Percentiles rank a stretch among this genome's conserved stretches.
Evolutionary conservation across 371 early-diverging fungal species (phyloP).

Genomic region (Encephalitozoon hellem): DNA sequence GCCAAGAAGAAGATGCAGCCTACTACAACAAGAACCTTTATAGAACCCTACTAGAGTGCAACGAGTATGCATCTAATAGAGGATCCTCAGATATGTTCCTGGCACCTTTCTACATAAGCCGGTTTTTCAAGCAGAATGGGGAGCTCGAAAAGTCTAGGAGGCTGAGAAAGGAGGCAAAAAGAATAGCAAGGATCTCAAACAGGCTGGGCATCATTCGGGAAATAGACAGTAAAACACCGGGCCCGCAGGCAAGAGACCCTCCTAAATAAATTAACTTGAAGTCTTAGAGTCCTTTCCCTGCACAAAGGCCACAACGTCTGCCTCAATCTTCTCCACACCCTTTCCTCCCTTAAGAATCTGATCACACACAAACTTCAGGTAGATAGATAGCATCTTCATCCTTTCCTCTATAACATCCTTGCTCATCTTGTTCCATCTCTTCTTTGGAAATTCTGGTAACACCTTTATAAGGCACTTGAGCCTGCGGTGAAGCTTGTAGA

Average conservation of each 20-base stretch:
- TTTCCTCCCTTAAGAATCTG: background rate
- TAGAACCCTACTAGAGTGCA: background rate
- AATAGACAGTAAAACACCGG: background rate
- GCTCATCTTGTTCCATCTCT: conserved; percentile 3
- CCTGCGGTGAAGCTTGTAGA: background rate
- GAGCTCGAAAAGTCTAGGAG: background rate
- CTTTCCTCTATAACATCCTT: conserved; percentile 18
- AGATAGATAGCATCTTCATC: background rate
- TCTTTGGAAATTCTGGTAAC: conserved; percentile 15
- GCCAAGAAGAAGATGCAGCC: background rate
- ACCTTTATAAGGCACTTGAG: background rate
- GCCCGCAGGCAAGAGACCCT: background rate
- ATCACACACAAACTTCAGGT: conserved; percentile 24
- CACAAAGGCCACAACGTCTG: background rate
- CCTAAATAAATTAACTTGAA: background rate
- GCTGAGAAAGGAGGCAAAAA: background rate
- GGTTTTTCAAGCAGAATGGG: background rate
- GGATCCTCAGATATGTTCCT: background rate
- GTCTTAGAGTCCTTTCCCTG: background rate
- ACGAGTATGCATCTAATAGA: background rate
- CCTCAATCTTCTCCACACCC: background rate
- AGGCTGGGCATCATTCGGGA: background rate
- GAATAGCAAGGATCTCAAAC: background rate
- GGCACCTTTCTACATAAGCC: background rate
- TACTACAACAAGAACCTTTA: background rate